Evolutionary conservation across 805 yeast species (phyloP), one percentile per base, ranked within the genome.

Genomic region (Yarrowia alimentaria): DNA sequence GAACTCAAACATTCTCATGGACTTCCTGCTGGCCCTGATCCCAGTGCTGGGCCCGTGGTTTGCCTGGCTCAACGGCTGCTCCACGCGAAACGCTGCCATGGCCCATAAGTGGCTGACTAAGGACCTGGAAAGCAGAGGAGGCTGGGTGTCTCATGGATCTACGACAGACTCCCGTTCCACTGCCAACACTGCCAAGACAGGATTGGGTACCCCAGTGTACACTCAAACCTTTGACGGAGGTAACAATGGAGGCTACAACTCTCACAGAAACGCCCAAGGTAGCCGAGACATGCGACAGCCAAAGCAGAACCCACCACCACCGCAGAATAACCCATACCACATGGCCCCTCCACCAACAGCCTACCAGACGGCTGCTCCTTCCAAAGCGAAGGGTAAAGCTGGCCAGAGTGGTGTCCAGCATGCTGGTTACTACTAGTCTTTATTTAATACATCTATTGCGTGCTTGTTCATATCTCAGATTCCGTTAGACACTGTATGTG

Each of bases 71-170:
- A 78, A 87, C 61, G 85, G 81, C 2, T 85, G 96, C 62, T 85
- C 95, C 6, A 86, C 96, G 0, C 72, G 96, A 60, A 90, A 91
- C 64, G 95, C 96, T 0, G 90, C 91, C 17, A 30, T 43, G 9
- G 50, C 37, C 6, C 50, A 31, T n/a, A 21, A 29, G 1, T 43
- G 50, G 50, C 30, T 43, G 17, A 21, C 28, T 7, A 43, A 43
- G n/a, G 50, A 43, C n/a, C 18, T 43, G 22, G 37, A 43, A 12
- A 30, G 20, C 22, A 21, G 31, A 24, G 50, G 50, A 5, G 50
- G 50, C 12, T 43, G 35, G 35, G 37, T 43, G 16, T 40, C 47
- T 5, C 47, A 40, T 11, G 28, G 14, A n/a, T 32, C 33, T 7
- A 28, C 32, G 1, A 33, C n/a, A n/a, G 47, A 3, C 13, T 40